Conservation (phyloP, 2,329 filamentous ascomycete genomes). For the Chrysoporthe austroafricana region DNA sequence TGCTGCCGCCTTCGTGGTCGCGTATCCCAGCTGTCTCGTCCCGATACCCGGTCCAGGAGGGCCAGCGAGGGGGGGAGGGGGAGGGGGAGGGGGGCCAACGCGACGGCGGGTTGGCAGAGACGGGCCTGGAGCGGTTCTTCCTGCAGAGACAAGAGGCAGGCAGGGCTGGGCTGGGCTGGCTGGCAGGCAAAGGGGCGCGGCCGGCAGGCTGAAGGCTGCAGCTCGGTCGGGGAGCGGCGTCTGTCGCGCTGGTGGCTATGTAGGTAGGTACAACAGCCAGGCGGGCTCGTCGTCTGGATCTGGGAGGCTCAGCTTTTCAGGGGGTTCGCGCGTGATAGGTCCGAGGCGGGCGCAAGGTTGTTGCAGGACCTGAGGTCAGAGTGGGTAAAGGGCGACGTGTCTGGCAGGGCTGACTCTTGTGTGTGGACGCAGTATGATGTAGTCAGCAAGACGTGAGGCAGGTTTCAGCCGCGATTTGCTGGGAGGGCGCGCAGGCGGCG, state of each 20-base stretch:
- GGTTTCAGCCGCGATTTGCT: slow-evolving; percentile 9
- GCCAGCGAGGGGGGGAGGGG: neutral
- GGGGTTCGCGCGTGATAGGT: slow-evolving; percentile 18
- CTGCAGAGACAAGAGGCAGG: too few species aligned
- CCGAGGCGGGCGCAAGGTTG: slow-evolving; percentile 8
- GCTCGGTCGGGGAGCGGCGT: slow-evolving; percentile 21
- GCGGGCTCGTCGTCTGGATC: neutral
- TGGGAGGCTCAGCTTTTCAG: slow-evolving; percentile 6
- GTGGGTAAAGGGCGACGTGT: slow-evolving; percentile 25
- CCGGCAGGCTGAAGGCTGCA: slow-evolving; percentile 18
- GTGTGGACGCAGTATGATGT: slow-evolving; percentile 14
- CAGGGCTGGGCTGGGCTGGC: neutral
- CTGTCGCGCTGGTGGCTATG: slow-evolving; percentile 21
- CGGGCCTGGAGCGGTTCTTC: too few species aligned
- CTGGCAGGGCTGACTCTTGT: slow-evolving; percentile 11
- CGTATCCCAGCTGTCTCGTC: neutral
- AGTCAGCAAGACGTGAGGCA: slow-evolving; percentile 4
- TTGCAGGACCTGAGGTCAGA: slow-evolving; percentile 22
- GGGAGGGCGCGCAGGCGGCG: neutral
- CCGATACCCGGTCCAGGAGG: neutral
- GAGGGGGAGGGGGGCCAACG: slow-evolving; percentile 6
- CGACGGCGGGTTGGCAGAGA: neutral
- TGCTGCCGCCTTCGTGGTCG: neutral
- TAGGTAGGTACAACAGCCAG: slow-evolving; percentile 18
- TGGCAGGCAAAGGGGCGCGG: slow-evolving; percentile 18